These are phyloP conservation scores for Ceratocystiopsis minuta DNA, from an alignment of 2,329 filamentous ascomycete genomes.

Conservation along the genomic window DNA sequence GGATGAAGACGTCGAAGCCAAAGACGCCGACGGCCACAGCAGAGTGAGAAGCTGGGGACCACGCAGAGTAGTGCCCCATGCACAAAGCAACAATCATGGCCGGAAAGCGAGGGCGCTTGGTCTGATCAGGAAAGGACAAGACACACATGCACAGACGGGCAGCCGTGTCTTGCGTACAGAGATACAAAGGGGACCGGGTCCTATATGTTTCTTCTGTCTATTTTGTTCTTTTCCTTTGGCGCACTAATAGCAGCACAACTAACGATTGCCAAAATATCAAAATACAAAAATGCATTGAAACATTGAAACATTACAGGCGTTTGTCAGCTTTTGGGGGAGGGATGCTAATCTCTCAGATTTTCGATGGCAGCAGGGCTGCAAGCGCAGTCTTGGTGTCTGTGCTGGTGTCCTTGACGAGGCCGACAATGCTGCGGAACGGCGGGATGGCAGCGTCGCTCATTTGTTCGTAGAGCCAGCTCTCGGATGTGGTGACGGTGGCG, in stretches of 20 bases:
- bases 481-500: constrained; percentile 65
- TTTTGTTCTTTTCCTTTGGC: background rate
- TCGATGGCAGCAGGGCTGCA: constrained; percentile 36
- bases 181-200: no score
- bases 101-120: no score
- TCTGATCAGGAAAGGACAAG: no score
- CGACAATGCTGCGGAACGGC: constrained; percentile 57
- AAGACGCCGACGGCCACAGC: constrained; percentile 19
- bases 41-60: no score
- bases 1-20: constrained; percentile 50
- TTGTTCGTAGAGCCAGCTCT: constrained; percentile 78
- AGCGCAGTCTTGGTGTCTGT: constrained; percentile 52
- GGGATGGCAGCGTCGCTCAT: constrained; percentile 61
- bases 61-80: no score
- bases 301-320: constrained; percentile 10
- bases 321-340: no score
- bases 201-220: no score
- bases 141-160: no score
- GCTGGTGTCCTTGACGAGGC: constrained; percentile 60
- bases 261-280: constrained; percentile 6
- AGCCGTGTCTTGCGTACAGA: no score
- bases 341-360: constrained; percentile 21
- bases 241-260: no score
- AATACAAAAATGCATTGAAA: constrained; percentile 9
- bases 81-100: no score